Evolutionary conservation across 257 asterid species (phyloP), one percentile per base, ranked within the genome.

Genomic region (Oldenlandia corymbosa): DNA sequence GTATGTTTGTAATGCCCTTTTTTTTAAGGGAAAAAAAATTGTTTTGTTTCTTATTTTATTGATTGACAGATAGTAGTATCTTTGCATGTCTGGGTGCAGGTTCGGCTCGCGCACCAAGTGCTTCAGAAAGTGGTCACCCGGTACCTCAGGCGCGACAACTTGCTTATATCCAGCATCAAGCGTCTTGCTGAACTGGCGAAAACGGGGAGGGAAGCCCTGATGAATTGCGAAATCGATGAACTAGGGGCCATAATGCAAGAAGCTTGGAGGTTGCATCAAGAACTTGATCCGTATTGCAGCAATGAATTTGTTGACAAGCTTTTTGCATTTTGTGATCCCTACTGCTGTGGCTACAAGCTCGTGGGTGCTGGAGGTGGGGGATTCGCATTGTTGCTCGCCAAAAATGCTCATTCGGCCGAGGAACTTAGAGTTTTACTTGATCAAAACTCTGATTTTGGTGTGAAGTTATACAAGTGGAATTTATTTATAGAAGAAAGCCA

Each of bases 351-450:
- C 18, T 90, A 85, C 85, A 93, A 92, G 76, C 99, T 92, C 52
- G 90, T 90, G 21, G 99, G 99, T 39, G 97, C 99, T 58, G 99
- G 99, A 68, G 96, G 99, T 61, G 99, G 99, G 21, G 99, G 99
- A 4, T 92, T 92, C 60, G 99, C 97, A 12, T 70, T 92, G 59
- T 64, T 92, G 80, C 73, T 92, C 60, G 87, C 91, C 53, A 90
- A 84, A 80, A 75, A 65, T 67, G 70, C 80, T 7, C 87, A 92
- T 50, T 84, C 95, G 51, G 97, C 94, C 1, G 68, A 62, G 62
- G 70, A 81, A 73, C 79, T 92, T 42, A 83, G 74, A 66, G 68
- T 14, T 45, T 71, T 74, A 64, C 79, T 92, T 7, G 18, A 64
- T 30, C 71, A 73, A 63, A 81, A 68, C 67, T 64, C 90, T 4